Evolutionary conservation across 768 basidiomycete genomes (phyloP), one percentile per base, ranked within the genome.

Genomic region (Candolleomyces aberdarensis): DNA sequence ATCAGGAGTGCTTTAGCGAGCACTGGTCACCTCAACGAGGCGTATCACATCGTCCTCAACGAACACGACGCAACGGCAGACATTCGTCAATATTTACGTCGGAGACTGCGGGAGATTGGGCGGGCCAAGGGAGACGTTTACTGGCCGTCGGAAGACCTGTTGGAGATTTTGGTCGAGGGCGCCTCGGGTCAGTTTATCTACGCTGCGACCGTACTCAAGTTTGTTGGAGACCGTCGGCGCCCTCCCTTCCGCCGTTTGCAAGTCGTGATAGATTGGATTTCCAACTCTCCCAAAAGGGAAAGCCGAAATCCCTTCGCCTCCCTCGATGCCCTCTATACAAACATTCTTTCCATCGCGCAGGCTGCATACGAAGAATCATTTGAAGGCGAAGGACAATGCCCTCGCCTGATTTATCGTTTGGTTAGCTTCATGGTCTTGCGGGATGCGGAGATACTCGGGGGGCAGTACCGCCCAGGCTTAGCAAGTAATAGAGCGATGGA

Each of bases 151-250:
- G 50, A 62, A 17, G 10, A 8, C 7, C 22, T 57, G 3, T 19
- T 57, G 5, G 56, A 11, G 8, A 31, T 14, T 5, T 47, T 62
- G 11, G 19, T 46, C 1, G 19, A 20, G 1, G n/a, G 22, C 7
- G 49, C 61, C 5, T 62, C 56, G 0, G 61, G 61, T 1, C 50
- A 51, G 22, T 58, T 62, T 39, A 49, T 49, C n/a, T 62, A 50
- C 39, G 56, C 41, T 5, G 51, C 56, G 26, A 46, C 26, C 15
- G 46, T 57, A 2, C 31, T 57, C 19, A 39, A 52, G 9, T 62
- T 57, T 19, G 31, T 62, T 20, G 56, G 41, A 5, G 61, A 62
- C 19, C 8, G 44, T 1, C 15, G 44, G 19, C 15, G 17, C 1
- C 13, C 44, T 20, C 44, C 10, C 41, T 13, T 43, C 19, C 2